phyloP scores from a whole-genome alignment of 139 green algal species.

The Coelastrella sp. region DNA sequence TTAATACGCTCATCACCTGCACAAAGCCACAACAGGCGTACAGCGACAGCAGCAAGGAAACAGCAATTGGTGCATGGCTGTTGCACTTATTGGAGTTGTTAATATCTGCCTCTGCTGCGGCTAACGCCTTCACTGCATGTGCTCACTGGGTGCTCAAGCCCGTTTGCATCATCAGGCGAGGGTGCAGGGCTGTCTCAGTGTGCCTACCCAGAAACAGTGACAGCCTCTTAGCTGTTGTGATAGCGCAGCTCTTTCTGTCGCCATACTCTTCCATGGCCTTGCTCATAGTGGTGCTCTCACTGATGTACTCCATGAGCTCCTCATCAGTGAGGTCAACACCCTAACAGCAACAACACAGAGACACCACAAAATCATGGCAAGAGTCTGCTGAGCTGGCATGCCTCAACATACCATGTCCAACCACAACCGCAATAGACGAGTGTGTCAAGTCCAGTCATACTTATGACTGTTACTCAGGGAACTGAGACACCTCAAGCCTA shows the following conservation, averaged over 20 bases:
- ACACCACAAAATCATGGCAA: background rate
- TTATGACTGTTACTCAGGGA: too few species aligned
- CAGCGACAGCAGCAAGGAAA: background rate
- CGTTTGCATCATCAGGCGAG: too few species aligned
- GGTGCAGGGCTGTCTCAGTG: background rate
- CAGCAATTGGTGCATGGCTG: background rate
- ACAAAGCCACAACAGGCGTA: background rate
- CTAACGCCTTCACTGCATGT: too few species aligned
- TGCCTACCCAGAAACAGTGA: slow-evolving; percentile 85
- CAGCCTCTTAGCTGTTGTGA: slow-evolving; percentile 91
- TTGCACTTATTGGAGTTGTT: background rate
- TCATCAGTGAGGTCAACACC: slow-evolving; percentile 88
- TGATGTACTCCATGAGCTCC: slow-evolving; percentile 95
- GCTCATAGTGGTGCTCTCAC: slow-evolving; percentile 94
- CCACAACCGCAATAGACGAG: too few species aligned
- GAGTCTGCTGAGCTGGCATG: too few species aligned
- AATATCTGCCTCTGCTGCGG: too few species aligned
- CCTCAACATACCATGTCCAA: too few species aligned
- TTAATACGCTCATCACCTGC: slow-evolving; percentile 87
- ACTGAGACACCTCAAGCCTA: too few species aligned
- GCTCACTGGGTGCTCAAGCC: too few species aligned
- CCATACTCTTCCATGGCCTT: slow-evolving; percentile 96
- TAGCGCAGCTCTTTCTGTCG: slow-evolving; percentile 91
- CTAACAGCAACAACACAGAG: background rate
- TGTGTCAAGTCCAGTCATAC: too few species aligned